Base-by-base conservation (phyloP, 2,329 filamentous ascomycete genomes). In the Xylariaceae sp. region DNA sequence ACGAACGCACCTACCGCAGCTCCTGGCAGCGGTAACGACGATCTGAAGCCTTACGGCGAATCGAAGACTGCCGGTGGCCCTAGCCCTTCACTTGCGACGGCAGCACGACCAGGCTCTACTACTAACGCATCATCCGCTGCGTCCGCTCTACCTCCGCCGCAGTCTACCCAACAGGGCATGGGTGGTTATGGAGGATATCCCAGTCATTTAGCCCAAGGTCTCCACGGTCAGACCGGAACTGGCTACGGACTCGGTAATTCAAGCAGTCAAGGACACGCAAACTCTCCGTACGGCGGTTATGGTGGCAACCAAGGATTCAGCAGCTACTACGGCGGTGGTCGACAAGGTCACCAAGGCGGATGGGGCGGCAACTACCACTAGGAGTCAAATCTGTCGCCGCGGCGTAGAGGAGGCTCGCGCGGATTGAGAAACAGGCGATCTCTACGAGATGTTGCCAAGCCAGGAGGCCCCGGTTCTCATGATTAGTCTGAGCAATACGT, bases 301-400 rank as follows among this genome's bases (percentile, higher is more conserved):
- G 78, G 77, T 55, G 77, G 76, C 61, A 74, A 76, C 59, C 71
- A 73, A 52, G 77, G 76, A 53, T 82, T 80, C 55, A 76, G 77
- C 63, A 74, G 74, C 63, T 80, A 80, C 73, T 82, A 82, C 69
- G 76, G 69, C 34, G 68, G 68, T 58, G 68, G 68, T 58, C 73
- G 75, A 58, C 75, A 79, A 64, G 75, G 76, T 67, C 77, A 77
- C 68, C 78, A 78, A 62, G 78, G 80, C 64, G 82, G 82, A 68
- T 85, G 82, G 82, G 82, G 82, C 66, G 78, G 77, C 66, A 85
- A 85, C 78, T 85, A 85, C 77, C 77, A 81, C 62, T 71, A 70
- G 64, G 60, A 48, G 62, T 66, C 63, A 56, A 59, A 62, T 53
- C 54, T 56, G 57, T 64, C 65, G 56, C 63, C 57, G 39, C 62